Conservation (phyloP, 768 basidiomycete genomes). For the Brasilioporus rufonigricans region DNA sequence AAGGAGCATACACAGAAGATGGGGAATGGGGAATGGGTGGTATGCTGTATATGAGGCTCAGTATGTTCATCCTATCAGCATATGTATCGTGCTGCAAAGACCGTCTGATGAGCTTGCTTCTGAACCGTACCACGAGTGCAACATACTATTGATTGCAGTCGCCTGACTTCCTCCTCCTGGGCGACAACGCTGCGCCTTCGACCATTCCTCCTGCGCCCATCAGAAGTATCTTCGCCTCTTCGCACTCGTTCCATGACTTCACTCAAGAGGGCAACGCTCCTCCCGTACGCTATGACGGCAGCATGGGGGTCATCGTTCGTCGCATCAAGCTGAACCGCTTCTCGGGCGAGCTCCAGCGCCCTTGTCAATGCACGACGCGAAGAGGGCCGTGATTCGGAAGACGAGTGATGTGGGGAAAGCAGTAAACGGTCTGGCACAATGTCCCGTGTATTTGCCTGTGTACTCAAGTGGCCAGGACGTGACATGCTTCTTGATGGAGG, state of each 20-base stretch:
- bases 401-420: constrained; percentile 40
- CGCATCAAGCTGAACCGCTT: constrained; percentile 85
- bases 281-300: constrained; percentile 86
- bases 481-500: constrained; percentile 55
- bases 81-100: constrained; percentile 83
- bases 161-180: constrained; percentile 84
- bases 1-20: constrained; percentile 45
- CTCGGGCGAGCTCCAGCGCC: constrained; percentile 84
- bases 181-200: constrained; percentile 81
- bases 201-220: constrained; percentile 55
- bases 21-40: constrained; percentile 70
- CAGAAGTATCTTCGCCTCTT: constrained; percentile 78
- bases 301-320: constrained; percentile 86
- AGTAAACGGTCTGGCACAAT: constrained; percentile 42
- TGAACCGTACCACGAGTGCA: constrained; percentile 8
- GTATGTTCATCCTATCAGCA: constrained; percentile 90
- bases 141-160: constrained; percentile 86
- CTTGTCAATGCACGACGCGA: constrained; percentile 83
- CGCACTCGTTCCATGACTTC: constrained; percentile 93
- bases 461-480: constrained; percentile 22
- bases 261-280: constrained; percentile 80
- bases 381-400: constrained; percentile 56
- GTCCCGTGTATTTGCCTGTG: constrained; percentile 35
- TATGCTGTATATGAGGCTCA: constrained; percentile 86
- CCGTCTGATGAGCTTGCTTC: constrained; percentile 15